Evolutionary conservation across 1,284 basidiomycete genomes (phyloP), one percentile per base, ranked within the genome.

Genomic region (Microbotryomycetes sp.): DNA sequence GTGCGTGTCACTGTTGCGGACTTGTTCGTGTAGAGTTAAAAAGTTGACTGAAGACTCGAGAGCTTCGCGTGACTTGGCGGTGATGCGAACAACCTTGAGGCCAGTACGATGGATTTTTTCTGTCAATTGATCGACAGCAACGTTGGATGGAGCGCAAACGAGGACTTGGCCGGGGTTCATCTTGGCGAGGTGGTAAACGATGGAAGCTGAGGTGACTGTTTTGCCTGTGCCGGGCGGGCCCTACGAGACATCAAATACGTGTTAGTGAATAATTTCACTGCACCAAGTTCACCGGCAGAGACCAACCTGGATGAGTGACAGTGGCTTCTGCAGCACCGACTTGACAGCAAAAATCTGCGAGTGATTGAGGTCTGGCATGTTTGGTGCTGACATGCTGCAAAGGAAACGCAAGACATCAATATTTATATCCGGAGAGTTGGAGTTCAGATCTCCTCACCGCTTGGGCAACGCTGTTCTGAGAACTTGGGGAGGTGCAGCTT

Each of bases 131-230:
- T 99, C 96, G 60, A 99, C 96, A 52, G 96, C 96, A 68, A 99
- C 96, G 78, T 99, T 99, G 58, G 96, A 98, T 0, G 96, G 96
- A 1, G 96, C 96, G 75, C 93, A 96, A 62, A 99, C 96, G 48
- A 99, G 87, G 26, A 99, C 96, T 77, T 97, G 96, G 31, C 96
- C 96, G 0, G 92, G 92, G 73, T 97, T 97, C 94, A 98, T 98
- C 80, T 97, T 97, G 58, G 92, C 92, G 7, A 99, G 86, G 76
- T 99, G 96, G 76, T 98, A 92, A 49, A 98, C 94, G 72, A 97
- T 94, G 1, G 96, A 97, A 5, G 96, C 96, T n/a, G 93, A 97
- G 0, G 96, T 99, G 60, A 98, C 96, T 0, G 96, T 99, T 80
- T 99, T 99, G 49, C 96, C 96, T 0, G 96, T 98, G 47, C 96